Conservation (phyloP, 192 early-diverging fungal species). For the Gaertneriomyces semiglobifer region DNA sequence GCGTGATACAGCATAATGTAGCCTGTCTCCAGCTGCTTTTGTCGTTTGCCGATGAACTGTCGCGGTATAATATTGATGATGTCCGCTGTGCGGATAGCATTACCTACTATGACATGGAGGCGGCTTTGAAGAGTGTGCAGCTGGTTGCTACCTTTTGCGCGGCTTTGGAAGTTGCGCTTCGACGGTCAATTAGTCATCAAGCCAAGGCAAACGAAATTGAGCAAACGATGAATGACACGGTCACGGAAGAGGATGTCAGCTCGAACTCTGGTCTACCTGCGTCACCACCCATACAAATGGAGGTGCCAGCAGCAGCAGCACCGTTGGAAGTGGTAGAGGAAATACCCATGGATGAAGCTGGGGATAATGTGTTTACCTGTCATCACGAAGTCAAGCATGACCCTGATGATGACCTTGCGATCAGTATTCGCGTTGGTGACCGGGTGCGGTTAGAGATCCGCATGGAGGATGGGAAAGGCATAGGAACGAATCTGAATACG, state of each 20-base stretch:
- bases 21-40: conserved; percentile 9
- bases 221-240: neutral
- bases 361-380: conserved; percentile 8
- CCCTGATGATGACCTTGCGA: conserved; percentile 24
- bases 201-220: neutral
- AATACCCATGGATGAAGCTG: neutral
- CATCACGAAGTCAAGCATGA: conserved; percentile 18
- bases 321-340: neutral
- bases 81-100: conserved; percentile 1
- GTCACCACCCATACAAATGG: no score
- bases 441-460: conserved; percentile 25
- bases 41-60: conserved; percentile 4
- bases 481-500: conserved; percentile 28
- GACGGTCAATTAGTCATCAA: neutral
- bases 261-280: neutral
- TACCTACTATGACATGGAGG: neutral
- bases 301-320: neutral
- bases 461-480: conserved; percentile 28
- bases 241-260: neutral
- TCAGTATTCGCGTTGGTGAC: conserved; percentile 27
- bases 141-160: neutral
- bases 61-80: conserved; percentile 5
- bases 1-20: no score
- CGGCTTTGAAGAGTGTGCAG: neutral
- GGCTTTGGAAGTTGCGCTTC: conserved; percentile 5